Conservation (phyloP, 441 rosid species). For the Viola pubescens region DNA sequence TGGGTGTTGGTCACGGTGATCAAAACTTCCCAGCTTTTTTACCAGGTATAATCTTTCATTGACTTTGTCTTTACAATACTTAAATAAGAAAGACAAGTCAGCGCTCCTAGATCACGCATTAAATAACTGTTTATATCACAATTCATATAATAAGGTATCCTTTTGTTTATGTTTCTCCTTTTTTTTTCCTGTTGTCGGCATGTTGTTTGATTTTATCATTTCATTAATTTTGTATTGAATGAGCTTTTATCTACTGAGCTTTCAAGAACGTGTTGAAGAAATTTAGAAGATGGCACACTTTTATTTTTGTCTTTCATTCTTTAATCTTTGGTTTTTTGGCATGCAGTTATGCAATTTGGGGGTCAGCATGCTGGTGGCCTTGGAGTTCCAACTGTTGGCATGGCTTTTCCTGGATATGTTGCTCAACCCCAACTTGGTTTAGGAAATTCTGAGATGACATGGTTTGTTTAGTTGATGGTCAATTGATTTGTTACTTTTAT, state of each 20-base stretch:
- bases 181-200: neutral
- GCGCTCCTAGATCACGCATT: too few relatives aligned
- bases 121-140: too few relatives aligned
- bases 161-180: neutral
- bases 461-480: constrained; percentile 21
- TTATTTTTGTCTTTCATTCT: neutral
- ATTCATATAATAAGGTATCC: neutral
- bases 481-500: too few relatives aligned
- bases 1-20: constrained; percentile 63
- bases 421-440: constrained; percentile 76
- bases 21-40: constrained; percentile 77
- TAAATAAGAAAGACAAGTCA: neutral
- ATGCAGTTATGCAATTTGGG: constrained; percentile 81
- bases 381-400: constrained; percentile 88
- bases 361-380: constrained; percentile 87
- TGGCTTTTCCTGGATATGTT: constrained; percentile 99
- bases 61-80: neutral
- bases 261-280: too few relatives aligned
- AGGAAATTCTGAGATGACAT: constrained; percentile 92
- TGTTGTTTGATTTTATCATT: neutral
- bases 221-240: neutral
- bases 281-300: neutral
- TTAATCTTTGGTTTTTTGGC: constrained; percentile 4
- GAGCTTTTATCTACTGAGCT: neutral
- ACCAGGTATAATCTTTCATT: constrained; percentile 46